A percentile compares a stretch with the other conserved stretches of the same genome.
These are phyloP conservation scores for Heimioporus sp. DNA, from an alignment of 768 basidiomycete species.

Conservation along the genomic window DNA sequence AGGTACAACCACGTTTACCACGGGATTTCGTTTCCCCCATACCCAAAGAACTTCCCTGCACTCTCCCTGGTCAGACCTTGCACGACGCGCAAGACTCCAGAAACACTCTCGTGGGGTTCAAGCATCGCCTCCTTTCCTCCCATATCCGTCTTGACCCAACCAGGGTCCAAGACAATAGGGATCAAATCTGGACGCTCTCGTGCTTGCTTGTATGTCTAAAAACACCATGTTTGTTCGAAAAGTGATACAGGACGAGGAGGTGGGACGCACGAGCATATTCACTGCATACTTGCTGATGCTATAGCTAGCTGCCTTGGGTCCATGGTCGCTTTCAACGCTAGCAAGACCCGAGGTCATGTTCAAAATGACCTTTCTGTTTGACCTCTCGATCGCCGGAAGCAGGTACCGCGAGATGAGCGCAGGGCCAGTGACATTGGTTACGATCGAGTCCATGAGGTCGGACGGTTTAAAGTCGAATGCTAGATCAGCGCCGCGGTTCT, in stretches of 20 bases:
- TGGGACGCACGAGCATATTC: slow-evolving; percentile 12
- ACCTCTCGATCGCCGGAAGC: slow-evolving; percentile 33
- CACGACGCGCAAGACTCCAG: slow-evolving; percentile 15
- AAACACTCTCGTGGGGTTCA: slow-evolving; percentile 30
- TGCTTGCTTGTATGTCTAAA: slow-evolving; percentile 15
- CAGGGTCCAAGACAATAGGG: slow-evolving; percentile 87
- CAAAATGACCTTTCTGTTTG: slow-evolving; percentile 32
- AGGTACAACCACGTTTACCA: slow-evolving; percentile 3
- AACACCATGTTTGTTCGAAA: too few relatives aligned
- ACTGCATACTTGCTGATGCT: slow-evolving; percentile 13
- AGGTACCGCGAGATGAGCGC: slow-evolving; percentile 30
- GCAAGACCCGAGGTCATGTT: slow-evolving; percentile 34
- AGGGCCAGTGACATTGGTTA: slow-evolving; percentile 34
- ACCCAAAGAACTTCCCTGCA: slow-evolving; percentile 9
- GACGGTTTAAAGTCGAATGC: slow-evolving; percentile 23
- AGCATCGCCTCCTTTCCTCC: slow-evolving; percentile 32
- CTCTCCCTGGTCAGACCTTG: not conserved
- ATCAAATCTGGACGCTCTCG: slow-evolving; percentile 13
- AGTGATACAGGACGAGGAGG: too few relatives aligned
- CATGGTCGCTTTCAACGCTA: slow-evolving; percentile 24
- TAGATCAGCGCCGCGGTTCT: slow-evolving; percentile 24
- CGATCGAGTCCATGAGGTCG: slow-evolving; percentile 18
- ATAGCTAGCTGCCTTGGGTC: slow-evolving; percentile 3
- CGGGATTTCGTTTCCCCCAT: slow-evolving; percentile 10
- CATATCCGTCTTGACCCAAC: slow-evolving; percentile 75